Conservation (phyloP, 352 stramenopile species). For the Phytopythium vexans region DNA sequence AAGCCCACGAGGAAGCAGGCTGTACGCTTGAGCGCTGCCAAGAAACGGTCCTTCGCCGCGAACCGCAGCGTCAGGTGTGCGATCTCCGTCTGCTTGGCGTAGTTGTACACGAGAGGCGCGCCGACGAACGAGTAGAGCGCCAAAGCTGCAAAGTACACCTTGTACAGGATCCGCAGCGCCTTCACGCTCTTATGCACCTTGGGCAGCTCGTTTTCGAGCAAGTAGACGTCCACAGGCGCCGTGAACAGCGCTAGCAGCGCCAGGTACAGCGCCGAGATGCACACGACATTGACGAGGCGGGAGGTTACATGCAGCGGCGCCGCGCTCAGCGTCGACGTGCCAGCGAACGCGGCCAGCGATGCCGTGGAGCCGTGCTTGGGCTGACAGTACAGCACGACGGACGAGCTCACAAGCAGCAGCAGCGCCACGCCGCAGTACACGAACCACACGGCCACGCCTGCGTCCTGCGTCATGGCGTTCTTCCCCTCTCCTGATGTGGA, state of each 20-base stretch:
- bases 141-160: slow-evolving; percentile 63
- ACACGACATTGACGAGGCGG: slow-evolving; percentile 67
- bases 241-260: slow-evolving; percentile 77
- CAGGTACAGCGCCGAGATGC: slow-evolving; percentile 64
- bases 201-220: slow-evolving; percentile 68
- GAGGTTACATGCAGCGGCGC: slow-evolving; percentile 62
- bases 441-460: slow-evolving; percentile 41
- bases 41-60: slow-evolving; percentile 41
- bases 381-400: slow-evolving; percentile 64
- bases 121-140: slow-evolving; percentile 65
- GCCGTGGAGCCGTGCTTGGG: slow-evolving; percentile 48
- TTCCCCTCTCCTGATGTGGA: too few species aligned
- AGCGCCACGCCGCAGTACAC: slow-evolving; percentile 63
- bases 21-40: slow-evolving; percentile 69
- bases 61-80: slow-evolving; percentile 77
- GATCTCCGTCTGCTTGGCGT: slow-evolving; percentile 81
- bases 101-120: slow-evolving; percentile 78
- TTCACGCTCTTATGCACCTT: slow-evolving; percentile 51
- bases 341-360: slow-evolving; percentile 49
- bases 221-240: slow-evolving; percentile 72
- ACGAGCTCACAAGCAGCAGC: slow-evolving; percentile 42
- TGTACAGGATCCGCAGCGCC: slow-evolving; percentile 62
- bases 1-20: slow-evolving; percentile 71
- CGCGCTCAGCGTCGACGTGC: slow-evolving; percentile 51
- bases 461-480: slow-evolving; percentile 5